Evolutionary conservation across 352 stramenopile species (phyloP), one percentile per base, ranked within the genome.

Genomic region (Pythium brachiatum): DNA sequence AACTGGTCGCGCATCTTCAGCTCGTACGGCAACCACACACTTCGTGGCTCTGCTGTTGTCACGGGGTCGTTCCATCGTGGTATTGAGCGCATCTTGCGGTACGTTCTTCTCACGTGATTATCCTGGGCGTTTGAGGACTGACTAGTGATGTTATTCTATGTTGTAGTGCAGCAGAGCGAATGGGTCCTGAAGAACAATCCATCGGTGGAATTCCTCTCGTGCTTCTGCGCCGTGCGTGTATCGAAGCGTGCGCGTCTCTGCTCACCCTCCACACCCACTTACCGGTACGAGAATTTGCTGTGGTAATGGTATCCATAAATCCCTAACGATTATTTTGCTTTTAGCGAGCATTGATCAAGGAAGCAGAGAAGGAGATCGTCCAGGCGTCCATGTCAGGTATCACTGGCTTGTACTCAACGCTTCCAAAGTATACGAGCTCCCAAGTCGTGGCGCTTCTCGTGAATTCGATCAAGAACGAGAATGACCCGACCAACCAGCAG

Each of bases 1-100:
- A 95, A 91, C 68, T 95, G 86, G 82, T 92, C 83, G 0, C 81
- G 88, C 27, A 68, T 95, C 13, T 93, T 95, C 64, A 75, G 78
- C 12, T 73, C 90, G 27, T 93, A 91, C 27, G 86, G 86, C 25
- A 91, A 87, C 36, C 84, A 95, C 57, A 95, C 86, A 0, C 69
- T 95, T 18, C 83, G 86, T 32, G 86, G 86, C 39, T 77, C 79
- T 8, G 79, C 81, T n/a, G 80, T 94, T 39, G 74, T 95, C 63
- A 78, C 81, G 5, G 85, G 84, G 13, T 73, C 80, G 21, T 95
- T 94, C 50, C 86, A 95, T 58, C 84, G 88, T 52, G 86, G 84
- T 3, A 63, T 92, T 38, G 86, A 95, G 38, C 81, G 82, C 15
- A 79, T 95, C 32, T 76, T 95, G 36, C 73, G 83, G 81, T 90